Conservation (phyloP, 192 early-diverging fungal genomes). For the Rhizophagus clarus region DNA sequence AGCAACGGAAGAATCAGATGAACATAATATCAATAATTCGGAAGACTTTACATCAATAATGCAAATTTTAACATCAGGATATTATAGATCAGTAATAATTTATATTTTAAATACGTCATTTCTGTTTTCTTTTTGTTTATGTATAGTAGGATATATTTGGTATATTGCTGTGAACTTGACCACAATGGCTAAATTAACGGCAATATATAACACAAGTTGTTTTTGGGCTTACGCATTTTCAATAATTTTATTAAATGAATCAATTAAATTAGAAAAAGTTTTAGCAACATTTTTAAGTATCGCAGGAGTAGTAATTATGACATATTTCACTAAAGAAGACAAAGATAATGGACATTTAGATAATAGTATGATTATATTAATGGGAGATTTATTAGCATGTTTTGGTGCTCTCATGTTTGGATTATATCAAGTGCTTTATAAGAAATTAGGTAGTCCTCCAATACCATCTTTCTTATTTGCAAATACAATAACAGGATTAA, state of each 20-base stretch:
- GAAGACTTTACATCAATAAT: background rate
- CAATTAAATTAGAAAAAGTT: conserved; percentile 60
- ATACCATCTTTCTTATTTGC: conserved; percentile 69
- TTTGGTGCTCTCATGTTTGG: conserved; percentile 69
- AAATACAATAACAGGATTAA: conserved; percentile 68
- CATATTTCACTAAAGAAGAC: conserved; percentile 39
- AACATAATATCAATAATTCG: background rate
- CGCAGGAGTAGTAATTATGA: conserved; percentile 70
- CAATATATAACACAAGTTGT: conserved; percentile 80
- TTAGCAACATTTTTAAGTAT: conserved; percentile 66
- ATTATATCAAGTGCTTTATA: conserved; percentile 83
- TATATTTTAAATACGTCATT: conserved; percentile 39
- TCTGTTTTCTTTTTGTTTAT: conserved; percentile 59
- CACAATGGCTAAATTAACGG: conserved; percentile 78
- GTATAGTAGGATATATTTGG: conserved; percentile 76
- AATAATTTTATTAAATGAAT: conserved; percentile 67
- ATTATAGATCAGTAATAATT: background rate
- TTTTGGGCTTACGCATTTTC: conserved; percentile 87
- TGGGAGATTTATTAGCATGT: conserved; percentile 64
- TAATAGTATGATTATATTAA: background rate
- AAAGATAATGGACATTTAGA: conserved; percentile 15
- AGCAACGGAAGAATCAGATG: background rate
- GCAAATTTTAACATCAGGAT: conserved; percentile 10
- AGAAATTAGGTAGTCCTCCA: conserved; percentile 69
- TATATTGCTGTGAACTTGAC: conserved; percentile 73